Evolutionary conservation across 169 alveolate genomes (phyloP).

Genomic region (Babesia divergens): DNA sequence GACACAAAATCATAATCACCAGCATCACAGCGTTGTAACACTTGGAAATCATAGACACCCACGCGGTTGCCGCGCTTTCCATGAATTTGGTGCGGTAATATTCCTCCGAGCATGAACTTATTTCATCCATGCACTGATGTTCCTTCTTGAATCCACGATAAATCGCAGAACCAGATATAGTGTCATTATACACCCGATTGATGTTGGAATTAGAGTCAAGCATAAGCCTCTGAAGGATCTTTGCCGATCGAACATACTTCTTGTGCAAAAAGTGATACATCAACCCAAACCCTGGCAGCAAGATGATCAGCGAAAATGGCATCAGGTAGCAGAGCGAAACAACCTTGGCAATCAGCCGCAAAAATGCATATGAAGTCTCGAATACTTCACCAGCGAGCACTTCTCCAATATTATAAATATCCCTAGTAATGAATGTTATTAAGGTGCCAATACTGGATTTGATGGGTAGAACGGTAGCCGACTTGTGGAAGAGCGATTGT

Average conservation of each 20-base stretch:
- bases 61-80: conserved; percentile 11
- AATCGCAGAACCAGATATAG: conserved; percentile 36
- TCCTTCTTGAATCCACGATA: conserved; percentile 53
- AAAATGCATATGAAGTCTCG: conserved; percentile 6
- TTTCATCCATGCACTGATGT: conserved; percentile 18
- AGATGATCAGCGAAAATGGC: conserved; percentile 35
- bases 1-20: not conserved
- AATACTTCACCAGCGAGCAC: not conserved
- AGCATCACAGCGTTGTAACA: conserved; percentile 9
- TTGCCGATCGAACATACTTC: conserved; percentile 11
- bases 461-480: not conserved
- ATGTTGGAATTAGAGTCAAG: conserved; percentile 40
- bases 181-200: conserved; percentile 32
- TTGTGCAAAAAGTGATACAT: conserved; percentile 11
- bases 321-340: conserved; percentile 37
- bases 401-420: conserved; percentile 26
- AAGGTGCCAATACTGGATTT: conserved; percentile 16
- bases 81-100: conserved; percentile 36
- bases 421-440: conserved; percentile 37
- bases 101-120: conserved; percentile 30
- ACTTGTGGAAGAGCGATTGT: conserved; percentile 3
- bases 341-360: not conserved
- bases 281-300: not conserved
- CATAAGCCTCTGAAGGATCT: conserved; percentile 33
- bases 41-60: conserved; percentile 39